phyloP scores from a whole-genome alignment of 257 asterid species.

The Solanum dulcamara region DNA sequence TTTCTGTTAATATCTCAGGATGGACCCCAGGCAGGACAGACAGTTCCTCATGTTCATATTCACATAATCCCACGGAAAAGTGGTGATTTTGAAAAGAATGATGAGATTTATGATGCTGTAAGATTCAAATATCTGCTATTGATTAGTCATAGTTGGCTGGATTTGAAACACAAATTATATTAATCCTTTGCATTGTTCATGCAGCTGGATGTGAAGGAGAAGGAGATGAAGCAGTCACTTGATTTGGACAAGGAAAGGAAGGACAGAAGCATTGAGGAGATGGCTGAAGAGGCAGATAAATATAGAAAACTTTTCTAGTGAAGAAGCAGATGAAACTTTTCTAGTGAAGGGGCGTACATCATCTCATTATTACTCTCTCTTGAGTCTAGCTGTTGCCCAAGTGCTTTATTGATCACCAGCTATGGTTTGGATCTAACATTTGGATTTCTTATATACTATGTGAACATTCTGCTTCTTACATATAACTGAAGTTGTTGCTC shows the following conservation, averaged over 20 bases:
- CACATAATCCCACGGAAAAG: constrained; percentile 76
- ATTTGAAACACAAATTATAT: background rate
- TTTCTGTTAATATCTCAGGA: constrained; percentile 33
- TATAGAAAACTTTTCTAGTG: constrained; percentile 60
- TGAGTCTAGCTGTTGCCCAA: background rate
- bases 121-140: constrained; percentile 4
- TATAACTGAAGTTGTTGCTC: background rate
- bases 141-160: background rate
- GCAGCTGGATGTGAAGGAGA: constrained; percentile 80
- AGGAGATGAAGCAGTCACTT: constrained; percentile 70
- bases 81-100: constrained; percentile 77
- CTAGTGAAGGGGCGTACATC: constrained; percentile 8
- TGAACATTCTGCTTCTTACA: background rate
- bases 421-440: background rate
- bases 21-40: constrained; percentile 92
- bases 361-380: background rate
- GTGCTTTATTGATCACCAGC: background rate
- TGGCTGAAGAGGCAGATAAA: constrained; percentile 78
- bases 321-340: constrained; percentile 41
- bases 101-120: constrained; percentile 88
- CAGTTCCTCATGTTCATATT: constrained; percentile 80
- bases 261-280: constrained; percentile 78
- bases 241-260: constrained; percentile 83
- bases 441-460: background rate
- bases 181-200: background rate